A percentile compares a stretch with the other conserved stretches of the same genome.
phyloP scores from a whole-genome alignment of 1,139 yeast species.

The Diutina mesorugosa region DNA sequence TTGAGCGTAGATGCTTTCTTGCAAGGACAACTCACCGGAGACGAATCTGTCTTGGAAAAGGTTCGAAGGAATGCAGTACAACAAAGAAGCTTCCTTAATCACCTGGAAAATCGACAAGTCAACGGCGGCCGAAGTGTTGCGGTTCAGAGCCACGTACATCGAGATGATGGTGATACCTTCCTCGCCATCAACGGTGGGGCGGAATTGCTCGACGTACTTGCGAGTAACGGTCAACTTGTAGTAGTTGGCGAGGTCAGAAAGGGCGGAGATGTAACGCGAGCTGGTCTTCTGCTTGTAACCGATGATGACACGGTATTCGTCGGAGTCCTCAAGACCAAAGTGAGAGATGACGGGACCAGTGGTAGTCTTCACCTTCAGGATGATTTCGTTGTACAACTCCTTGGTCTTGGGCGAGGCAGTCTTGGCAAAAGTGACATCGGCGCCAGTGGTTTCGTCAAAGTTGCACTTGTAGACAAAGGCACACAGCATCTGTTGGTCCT shows the following conservation, averaged over 20 bases:
- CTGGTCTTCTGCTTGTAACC: constrained; percentile 82
- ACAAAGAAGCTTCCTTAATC: constrained; percentile 84
- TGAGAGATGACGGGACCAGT: constrained; percentile 93
- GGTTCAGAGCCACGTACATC: constrained; percentile 61
- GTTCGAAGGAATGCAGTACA: constrained; percentile 86
- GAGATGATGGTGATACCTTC: constrained; percentile 83
- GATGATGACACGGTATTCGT: constrained; percentile 70
- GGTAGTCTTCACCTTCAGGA: constrained; percentile 55
- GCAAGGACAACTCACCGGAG: constrained; percentile 71
- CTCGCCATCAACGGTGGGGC: constrained; percentile 12
- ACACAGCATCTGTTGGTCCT: constrained; percentile 50
- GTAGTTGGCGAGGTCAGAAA: constrained; percentile 79
- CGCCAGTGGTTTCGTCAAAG: constrained; percentile 24
- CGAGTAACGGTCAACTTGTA: constrained; percentile 78
- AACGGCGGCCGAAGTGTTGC: constrained; percentile 26
- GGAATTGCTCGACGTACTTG: constrained; percentile 88
- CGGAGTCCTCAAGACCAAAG: constrained; percentile 69
- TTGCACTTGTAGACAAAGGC: constrained; percentile 78
- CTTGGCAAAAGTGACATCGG: constrained; percentile 69
- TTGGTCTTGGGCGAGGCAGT: constrained; percentile 77
- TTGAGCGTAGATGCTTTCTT: constrained; percentile 90
- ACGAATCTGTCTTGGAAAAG: constrained; percentile 67
- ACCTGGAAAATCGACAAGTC: constrained; percentile 82
- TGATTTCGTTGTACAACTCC: constrained; percentile 58
- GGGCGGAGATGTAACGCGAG: constrained; percentile 79